Evolutionary conservation across 2,329 filamentous ascomycete species (phyloP).

Genomic region (Fusarium sp.): DNA sequence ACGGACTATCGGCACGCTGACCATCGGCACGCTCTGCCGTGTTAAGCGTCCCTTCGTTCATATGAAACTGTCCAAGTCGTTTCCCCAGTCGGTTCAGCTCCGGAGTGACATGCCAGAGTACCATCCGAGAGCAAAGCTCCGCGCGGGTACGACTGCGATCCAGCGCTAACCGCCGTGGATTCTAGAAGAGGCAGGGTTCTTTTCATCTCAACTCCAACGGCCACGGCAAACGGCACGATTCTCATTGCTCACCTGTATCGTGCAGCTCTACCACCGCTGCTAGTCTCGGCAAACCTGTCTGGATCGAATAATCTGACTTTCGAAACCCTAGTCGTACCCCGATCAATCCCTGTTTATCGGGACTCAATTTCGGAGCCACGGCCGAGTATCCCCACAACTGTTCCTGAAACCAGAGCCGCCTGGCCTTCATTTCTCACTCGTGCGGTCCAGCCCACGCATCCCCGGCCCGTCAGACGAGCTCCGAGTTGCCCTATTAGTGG

Average conservation of each 20-base stretch:
- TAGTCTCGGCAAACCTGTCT: slow-evolving; percentile 16
- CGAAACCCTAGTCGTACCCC: slow-evolving; percentile 10
- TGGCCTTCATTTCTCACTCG: slow-evolving; percentile 39
- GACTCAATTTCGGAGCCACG: slow-evolving; percentile 40
- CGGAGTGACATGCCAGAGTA: slow-evolving; percentile 11
- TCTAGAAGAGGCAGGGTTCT: slow-evolving; percentile 19
- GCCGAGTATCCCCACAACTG: slow-evolving; percentile 40
- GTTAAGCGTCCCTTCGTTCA: slow-evolving; percentile 8
- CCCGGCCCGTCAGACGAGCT: slow-evolving; percentile 37
- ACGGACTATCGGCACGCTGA: slow-evolving; percentile 17
- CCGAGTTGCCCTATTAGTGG: slow-evolving; percentile 40
- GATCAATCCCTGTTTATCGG: slow-evolving; percentile 23
- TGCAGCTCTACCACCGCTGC: slow-evolving; percentile 32
- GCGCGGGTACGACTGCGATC: slow-evolving; percentile 1
- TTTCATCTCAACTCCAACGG: slow-evolving; percentile 2
- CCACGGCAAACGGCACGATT: slow-evolving; percentile 6
- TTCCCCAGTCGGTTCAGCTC: slow-evolving; percentile 26
- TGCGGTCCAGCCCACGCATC: slow-evolving; percentile 35
- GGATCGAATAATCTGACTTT: slow-evolving; percentile 19
- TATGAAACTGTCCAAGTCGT: slow-evolving; percentile 3
- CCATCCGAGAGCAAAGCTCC: not conserved
- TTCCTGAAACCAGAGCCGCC: slow-evolving; percentile 41
- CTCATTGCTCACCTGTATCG: slow-evolving; percentile 27
- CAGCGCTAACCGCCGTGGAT: slow-evolving; percentile 14
- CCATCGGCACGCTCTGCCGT: slow-evolving; percentile 11